These are phyloP conservation scores for Pseudohyphozyma bogoriensis DNA, from an alignment of 768 basidiomycete genomes.

Conservation along the genomic window DNA sequence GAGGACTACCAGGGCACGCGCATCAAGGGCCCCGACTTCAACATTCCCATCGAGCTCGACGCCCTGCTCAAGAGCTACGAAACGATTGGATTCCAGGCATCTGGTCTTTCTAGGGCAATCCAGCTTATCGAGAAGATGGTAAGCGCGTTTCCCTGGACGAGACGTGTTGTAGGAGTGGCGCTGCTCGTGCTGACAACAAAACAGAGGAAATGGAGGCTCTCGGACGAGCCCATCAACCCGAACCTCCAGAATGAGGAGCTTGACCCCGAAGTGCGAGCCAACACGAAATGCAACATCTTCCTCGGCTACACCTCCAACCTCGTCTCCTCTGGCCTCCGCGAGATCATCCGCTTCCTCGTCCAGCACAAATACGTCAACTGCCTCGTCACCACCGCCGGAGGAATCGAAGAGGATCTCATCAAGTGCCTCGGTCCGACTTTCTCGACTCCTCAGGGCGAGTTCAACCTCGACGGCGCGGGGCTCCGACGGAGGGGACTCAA, in stretches of 20 bases:
- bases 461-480: slow-evolving; percentile 79
- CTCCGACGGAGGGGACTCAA: slow-evolving; percentile 87
- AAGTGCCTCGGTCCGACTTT: slow-evolving; percentile 98
- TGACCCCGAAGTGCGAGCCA: slow-evolving; percentile 52
- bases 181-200: too few species aligned
- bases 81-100: slow-evolving; percentile 95
- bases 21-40: slow-evolving; percentile 82
- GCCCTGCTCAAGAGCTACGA: slow-evolving; percentile 68
- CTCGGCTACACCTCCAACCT: slow-evolving; percentile 98
- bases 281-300: slow-evolving; percentile 75
- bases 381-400: slow-evolving; percentile 93
- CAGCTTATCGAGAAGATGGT: slow-evolving; percentile 92
- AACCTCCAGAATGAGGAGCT: slow-evolving; percentile 61
- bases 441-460: slow-evolving; percentile 59
- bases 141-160: slow-evolving; percentile 29
- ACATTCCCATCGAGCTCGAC: slow-evolving; percentile 54
- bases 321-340: slow-evolving; percentile 91
- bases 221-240: slow-evolving; percentile 59
- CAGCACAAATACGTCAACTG: slow-evolving; percentile 82
- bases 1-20: slow-evolving; percentile 55
- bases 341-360: slow-evolving; percentile 81
- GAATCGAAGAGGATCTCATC: slow-evolving; percentile 97
- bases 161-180: too few species aligned
- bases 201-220: slow-evolving; percentile 79
- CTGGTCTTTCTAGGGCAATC: slow-evolving; percentile 75